Evolutionary conservation across 2,329 filamentous ascomycete genomes (phyloP).

Genomic region (Sarocladiaceae sp.): DNA sequence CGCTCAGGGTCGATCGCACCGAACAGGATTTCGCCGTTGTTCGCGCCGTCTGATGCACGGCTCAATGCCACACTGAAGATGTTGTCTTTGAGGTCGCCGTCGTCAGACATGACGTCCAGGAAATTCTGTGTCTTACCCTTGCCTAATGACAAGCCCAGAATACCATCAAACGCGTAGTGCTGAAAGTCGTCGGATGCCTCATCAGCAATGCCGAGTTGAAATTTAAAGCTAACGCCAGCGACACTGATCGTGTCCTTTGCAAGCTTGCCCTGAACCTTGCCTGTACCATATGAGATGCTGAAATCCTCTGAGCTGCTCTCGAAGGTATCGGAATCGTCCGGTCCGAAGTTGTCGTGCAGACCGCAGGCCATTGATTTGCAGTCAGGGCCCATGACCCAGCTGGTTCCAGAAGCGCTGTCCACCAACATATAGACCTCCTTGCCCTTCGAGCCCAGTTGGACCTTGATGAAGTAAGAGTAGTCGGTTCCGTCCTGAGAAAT

Average conservation of each 20-base stretch:
- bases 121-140: constrained; percentile 60
- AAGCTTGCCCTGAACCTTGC: constrained; percentile 63
- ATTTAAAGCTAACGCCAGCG: constrained; percentile 57
- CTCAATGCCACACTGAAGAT: constrained; percentile 69
- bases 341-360: constrained; percentile 66
- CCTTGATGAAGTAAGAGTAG: constrained; percentile 60
- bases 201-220: constrained; percentile 70
- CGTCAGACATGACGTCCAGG: constrained; percentile 55
- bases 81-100: constrained; percentile 56
- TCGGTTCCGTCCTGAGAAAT: constrained; percentile 63
- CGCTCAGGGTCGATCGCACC: constrained; percentile 64
- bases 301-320: constrained; percentile 51
- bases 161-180: constrained; percentile 82
- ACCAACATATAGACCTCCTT: constrained; percentile 58
- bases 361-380: constrained; percentile 65
- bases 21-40: constrained; percentile 74
- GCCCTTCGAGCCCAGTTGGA: constrained; percentile 48
- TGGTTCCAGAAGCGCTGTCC: constrained; percentile 66
- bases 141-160: constrained; percentile 70
- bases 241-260: constrained; percentile 64
- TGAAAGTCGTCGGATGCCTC: constrained; percentile 70
- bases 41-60: constrained; percentile 59
- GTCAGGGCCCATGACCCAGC: constrained; percentile 74
- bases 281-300: constrained; percentile 71
- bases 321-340: constrained; percentile 61